These are phyloP conservation scores for Graphiopsis chlorocephala DNA, from an alignment of 2,329 filamentous ascomycete genomes.

Conservation along the genomic window DNA sequence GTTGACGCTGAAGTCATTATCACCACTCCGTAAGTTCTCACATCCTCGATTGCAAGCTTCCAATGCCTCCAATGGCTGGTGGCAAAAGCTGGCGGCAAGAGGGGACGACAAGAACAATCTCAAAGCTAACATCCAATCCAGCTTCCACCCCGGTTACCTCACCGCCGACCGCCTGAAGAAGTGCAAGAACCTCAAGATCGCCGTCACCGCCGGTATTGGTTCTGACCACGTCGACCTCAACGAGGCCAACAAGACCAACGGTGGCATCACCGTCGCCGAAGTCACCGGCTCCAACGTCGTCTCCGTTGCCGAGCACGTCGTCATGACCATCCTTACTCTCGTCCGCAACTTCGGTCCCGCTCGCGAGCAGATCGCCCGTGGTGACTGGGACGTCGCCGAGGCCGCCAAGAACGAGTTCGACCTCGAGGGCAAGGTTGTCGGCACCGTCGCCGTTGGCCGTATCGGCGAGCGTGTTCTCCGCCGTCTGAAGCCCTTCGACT, in stretches of 20 bases:
- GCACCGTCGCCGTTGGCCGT: conserved; percentile 93
- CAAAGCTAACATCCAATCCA: conserved; percentile 36
- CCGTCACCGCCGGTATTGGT: conserved; percentile 94
- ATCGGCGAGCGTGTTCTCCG: conserved; percentile 97
- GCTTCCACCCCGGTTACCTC: conserved; percentile 97
- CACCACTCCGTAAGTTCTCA: conserved; percentile 75
- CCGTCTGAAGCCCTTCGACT: conserved; percentile 95
- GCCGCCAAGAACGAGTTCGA: conserved; percentile 99
- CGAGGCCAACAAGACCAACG: conserved; percentile 97
- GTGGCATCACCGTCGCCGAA: conserved; percentile 93
- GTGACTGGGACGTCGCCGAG: conserved; percentile 93
- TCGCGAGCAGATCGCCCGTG: conserved; percentile 84
- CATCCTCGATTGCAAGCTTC: background rate
- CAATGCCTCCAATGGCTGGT: conserved; percentile 5
- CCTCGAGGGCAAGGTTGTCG: conserved; percentile 94
- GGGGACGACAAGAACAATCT: background rate
- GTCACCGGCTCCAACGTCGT: conserved; percentile 98
- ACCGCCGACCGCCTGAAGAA: conserved; percentile 93
- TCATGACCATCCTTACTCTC: conserved; percentile 97
- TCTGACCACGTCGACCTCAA: conserved; percentile 98
- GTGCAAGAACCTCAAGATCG: conserved; percentile 98
- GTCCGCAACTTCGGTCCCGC: conserved; percentile 98
- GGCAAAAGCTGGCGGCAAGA: background rate
- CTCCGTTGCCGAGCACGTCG: conserved; percentile 95
- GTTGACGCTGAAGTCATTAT: conserved; percentile 98